Percentiles rank a stretch among this genome's conserved stretches.
Conservation (phyloP, 2,329 filamentous ascomycete genomes). For the Shiraia sp. region DNA sequence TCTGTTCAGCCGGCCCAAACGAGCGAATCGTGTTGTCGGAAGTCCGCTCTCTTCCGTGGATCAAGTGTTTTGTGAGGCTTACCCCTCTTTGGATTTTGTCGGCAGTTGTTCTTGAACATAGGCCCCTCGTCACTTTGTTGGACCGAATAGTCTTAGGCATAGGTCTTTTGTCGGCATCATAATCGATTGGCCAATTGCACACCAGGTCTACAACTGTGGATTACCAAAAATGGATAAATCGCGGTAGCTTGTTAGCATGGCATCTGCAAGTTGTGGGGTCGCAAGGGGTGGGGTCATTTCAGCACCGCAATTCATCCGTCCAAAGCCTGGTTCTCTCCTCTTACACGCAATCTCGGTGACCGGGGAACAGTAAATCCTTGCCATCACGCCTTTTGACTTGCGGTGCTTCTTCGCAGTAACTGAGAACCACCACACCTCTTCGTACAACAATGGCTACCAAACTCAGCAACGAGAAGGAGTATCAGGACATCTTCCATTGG, state of each 20-base stretch:
- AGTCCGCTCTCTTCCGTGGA: conserved; percentile 15
- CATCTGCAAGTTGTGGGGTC: conserved; percentile 1
- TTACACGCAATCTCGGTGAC: background rate
- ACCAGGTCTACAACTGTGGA: background rate
- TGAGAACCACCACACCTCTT: background rate
- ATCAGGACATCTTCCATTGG: conserved; percentile 52
- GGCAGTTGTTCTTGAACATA: conserved; percentile 26
- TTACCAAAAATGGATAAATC: background rate
- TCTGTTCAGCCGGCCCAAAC: conserved; percentile 4
- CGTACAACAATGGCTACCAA: conserved; percentile 25
- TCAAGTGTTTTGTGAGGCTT: conserved; percentile 12
- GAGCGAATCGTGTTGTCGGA: conserved; percentile 13
- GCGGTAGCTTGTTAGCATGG: too few relatives aligned
- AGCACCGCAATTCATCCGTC: conserved; percentile 11
- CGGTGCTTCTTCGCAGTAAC: background rate
- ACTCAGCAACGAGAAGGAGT: conserved; percentile 42
- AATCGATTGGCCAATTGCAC: conserved; percentile 19
- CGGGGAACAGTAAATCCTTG: background rate
- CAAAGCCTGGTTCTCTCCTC: background rate
- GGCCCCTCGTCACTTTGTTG: background rate
- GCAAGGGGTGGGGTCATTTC: conserved; percentile 9
- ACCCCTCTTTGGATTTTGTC: conserved; percentile 26
- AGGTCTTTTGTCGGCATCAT: conserved; percentile 8
- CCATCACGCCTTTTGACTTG: background rate
- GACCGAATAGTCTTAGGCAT: background rate